A percentile compares a stretch with the other conserved stretches of the same genome.
These are phyloP conservation scores for Boletus pseudo-olivaceus DNA, from an alignment of 768 basidiomycete genomes.

Conservation along the genomic window DNA sequence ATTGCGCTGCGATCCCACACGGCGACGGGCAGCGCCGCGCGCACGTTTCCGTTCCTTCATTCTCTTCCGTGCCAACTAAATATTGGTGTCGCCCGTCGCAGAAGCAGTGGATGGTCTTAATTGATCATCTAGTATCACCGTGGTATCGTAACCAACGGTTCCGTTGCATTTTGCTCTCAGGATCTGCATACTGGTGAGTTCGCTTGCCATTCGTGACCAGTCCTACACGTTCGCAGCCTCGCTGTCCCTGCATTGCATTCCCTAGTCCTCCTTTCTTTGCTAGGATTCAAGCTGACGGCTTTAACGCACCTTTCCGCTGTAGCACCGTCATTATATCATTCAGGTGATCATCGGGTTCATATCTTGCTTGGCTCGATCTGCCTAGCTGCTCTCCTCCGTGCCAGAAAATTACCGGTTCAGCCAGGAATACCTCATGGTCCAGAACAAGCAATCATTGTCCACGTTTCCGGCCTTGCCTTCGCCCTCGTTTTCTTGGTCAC, in stretches of 20 bases:
- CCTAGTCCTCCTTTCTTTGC: conserved; percentile 10
- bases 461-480: conserved; percentile 40
- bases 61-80: conserved; percentile 1
- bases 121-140: conserved; percentile 18
- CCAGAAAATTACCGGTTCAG: conserved; percentile 19
- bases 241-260: conserved; percentile 24
- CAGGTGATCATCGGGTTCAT: conserved; percentile 27
- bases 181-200: conserved; percentile 25
- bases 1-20: conserved; percentile 13
- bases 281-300: conserved; percentile 14
- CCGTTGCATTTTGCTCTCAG: conserved; percentile 10
- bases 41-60: conserved; percentile 15
- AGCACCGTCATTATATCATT: conserved; percentile 30
- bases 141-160: conserved; percentile 1
- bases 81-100: conserved; percentile 1
- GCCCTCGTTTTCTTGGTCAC: conserved; percentile 45
- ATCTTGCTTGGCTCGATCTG: conserved; percentile 23
- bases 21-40: conserved; percentile 11
- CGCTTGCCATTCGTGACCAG: background rate
- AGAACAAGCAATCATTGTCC: conserved; percentile 37
- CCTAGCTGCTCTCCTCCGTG: conserved; percentile 12
- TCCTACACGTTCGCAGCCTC: conserved; percentile 23
- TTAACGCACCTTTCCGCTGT: conserved; percentile 14
- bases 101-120: conserved; percentile 25
- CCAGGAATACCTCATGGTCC: conserved; percentile 28